Evolutionary conservation across 2,329 filamentous ascomycete species (phyloP).

Genomic region (Alternaria sp.): DNA sequence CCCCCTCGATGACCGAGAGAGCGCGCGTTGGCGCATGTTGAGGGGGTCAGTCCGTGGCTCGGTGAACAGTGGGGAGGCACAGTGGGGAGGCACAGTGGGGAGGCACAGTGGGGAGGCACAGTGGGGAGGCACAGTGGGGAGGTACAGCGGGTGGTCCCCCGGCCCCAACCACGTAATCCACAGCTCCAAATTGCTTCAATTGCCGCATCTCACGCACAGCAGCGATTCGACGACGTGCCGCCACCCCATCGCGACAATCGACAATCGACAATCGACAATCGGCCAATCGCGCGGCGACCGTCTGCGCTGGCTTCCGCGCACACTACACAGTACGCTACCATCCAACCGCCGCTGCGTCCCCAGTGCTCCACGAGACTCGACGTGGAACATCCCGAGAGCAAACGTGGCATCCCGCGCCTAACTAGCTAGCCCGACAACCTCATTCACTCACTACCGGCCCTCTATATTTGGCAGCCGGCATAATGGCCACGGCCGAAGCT

Average conservation of each 20-base stretch:
- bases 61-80: constrained; percentile 8
- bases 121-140: too few species aligned
- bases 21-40: constrained; percentile 20
- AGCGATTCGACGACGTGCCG: background rate
- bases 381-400: constrained; percentile 20
- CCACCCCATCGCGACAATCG: background rate
- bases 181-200: background rate
- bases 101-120: background rate
- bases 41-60: background rate
- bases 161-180: constrained; percentile 4
- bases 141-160: background rate
- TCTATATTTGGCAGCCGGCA: constrained; percentile 22
- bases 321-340: background rate
- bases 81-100: too few species aligned
- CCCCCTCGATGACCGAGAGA: constrained; percentile 10
- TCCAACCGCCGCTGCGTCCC: constrained; percentile 1
- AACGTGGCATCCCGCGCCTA: constrained; percentile 18
- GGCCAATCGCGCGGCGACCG: background rate
- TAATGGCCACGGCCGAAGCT: constrained; percentile 58
- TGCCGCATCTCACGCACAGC: background rate
- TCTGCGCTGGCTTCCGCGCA: background rate
- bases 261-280: too few species aligned
- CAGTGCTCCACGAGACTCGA: constrained; percentile 15
- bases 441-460: constrained; percentile 13
- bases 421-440: background rate